These are phyloP conservation scores for Tylopilus sp. DNA, from an alignment of 1,284 basidiomycete species.

Conservation along the genomic window DNA sequence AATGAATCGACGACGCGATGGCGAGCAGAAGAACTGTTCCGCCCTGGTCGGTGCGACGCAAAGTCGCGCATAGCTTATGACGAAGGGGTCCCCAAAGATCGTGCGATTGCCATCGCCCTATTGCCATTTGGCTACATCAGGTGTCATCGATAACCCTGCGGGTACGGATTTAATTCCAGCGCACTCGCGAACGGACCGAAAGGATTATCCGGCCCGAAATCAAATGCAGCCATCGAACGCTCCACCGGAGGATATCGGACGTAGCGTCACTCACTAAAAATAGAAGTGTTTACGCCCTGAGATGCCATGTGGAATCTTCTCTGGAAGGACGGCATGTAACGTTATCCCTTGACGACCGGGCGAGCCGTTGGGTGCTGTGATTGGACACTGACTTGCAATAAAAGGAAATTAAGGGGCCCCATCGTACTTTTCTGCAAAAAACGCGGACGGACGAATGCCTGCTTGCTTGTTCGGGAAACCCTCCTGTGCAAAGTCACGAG, in stretches of 20 bases:
- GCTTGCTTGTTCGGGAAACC: constrained; percentile 10
- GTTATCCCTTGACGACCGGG: constrained; percentile 15
- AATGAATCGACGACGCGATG: constrained; percentile 20
- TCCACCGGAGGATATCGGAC: constrained; percentile 31
- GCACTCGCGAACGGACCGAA: constrained; percentile 35
- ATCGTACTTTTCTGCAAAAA: constrained; percentile 1
- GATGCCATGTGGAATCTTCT: constrained; percentile 22
- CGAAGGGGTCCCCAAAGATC: constrained; percentile 18
- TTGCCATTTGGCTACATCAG: constrained; percentile 12
- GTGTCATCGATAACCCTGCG: constrained; percentile 25
- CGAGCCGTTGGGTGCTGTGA: constrained; percentile 7
- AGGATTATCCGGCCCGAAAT: constrained; percentile 33
- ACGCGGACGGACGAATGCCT: not conserved
- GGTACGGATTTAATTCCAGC: constrained; percentile 21
- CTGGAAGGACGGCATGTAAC: constrained; percentile 6
- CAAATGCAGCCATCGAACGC: constrained; percentile 3
- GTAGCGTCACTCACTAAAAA: constrained; percentile 17
- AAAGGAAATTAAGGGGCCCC: constrained; percentile 24
- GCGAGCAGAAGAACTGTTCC: constrained; percentile 18
- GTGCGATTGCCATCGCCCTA: constrained; percentile 17
- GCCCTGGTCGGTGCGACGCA: constrained; percentile 25
- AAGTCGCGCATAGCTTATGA: constrained; percentile 8
- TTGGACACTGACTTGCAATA: not conserved
- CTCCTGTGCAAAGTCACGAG: not conserved
- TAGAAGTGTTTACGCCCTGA: constrained; percentile 24